Conservation (phyloP, 2,329 filamentous ascomycete species). For the Calonectria pauciramosa region DNA sequence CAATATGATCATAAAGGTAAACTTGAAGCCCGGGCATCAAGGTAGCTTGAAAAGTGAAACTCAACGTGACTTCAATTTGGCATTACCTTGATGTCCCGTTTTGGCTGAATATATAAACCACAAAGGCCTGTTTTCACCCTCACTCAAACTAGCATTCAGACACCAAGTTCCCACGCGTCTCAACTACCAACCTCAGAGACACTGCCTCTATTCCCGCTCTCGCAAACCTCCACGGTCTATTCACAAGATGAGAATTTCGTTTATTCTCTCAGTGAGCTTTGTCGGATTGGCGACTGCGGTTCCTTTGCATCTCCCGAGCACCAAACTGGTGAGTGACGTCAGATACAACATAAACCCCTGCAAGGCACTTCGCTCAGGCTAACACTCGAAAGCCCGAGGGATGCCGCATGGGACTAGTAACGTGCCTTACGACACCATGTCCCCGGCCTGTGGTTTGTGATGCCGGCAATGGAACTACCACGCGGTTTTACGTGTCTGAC, state of each 20-base stretch:
- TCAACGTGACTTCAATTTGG: background rate
- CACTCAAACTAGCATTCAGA: background rate
- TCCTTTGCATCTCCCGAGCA: background rate
- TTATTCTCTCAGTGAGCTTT: background rate
- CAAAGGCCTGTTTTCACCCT: background rate
- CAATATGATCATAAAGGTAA: too few species aligned
- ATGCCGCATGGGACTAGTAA: fast-evolving
- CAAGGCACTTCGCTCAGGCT: background rate
- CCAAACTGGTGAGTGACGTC: background rate
- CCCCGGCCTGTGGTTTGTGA: background rate
- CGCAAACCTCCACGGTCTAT: background rate
- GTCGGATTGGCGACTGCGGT: background rate
- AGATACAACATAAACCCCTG: background rate
- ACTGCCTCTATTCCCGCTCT: background rate
- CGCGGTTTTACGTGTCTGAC: background rate
- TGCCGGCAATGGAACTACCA: background rate
- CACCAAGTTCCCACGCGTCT: background rate
- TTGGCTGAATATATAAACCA: background rate
- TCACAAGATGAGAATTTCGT: background rate
- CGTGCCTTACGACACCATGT: background rate
- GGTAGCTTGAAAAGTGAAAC: background rate
- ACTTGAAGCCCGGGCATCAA: background rate
- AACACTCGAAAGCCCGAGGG: background rate
- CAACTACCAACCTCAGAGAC: background rate
- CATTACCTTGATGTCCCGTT: background rate